These are phyloP conservation scores for Cercospora beticola DNA, from an alignment of 2,329 filamentous ascomycete species.

Conservation along the genomic window DNA sequence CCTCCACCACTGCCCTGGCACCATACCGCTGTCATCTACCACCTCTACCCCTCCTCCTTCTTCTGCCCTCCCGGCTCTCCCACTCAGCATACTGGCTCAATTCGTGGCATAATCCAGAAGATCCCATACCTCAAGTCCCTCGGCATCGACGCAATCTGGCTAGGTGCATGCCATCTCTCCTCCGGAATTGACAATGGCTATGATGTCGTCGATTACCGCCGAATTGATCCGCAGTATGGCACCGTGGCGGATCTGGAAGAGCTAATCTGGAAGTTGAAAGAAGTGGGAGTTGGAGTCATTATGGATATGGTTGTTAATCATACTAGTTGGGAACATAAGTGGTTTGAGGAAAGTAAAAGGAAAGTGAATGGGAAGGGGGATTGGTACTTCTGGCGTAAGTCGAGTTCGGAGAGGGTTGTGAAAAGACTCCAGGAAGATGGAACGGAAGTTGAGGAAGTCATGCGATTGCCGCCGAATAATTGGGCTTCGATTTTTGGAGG, in stretches of 20 bases:
- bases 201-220: slow-evolving; percentile 49
- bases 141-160: slow-evolving; percentile 65
- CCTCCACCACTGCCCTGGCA: slow-evolving; percentile 37
- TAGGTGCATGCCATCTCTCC: slow-evolving; percentile 56
- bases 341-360: slow-evolving; percentile 57
- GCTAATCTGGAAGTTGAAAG: slow-evolving; percentile 44
- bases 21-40: slow-evolving; percentile 46
- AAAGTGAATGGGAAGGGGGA: slow-evolving; percentile 56
- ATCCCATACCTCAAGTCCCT: slow-evolving; percentile 63
- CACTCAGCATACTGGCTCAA: slow-evolving; percentile 59
- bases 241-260: slow-evolving; percentile 48
- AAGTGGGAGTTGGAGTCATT: slow-evolving; percentile 49
- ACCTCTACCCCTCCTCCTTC: slow-evolving; percentile 49
- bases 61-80: slow-evolving; percentile 48
- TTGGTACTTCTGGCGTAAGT: slow-evolving; percentile 71
- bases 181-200: slow-evolving; percentile 57
- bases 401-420: slow-evolving; percentile 46
- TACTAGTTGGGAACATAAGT: slow-evolving; percentile 50
- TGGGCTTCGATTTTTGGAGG: slow-evolving; percentile 44
- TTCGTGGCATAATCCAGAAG: slow-evolving; percentile 63
- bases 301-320: slow-evolving; percentile 45
- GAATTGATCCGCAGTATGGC: slow-evolving; percentile 49
- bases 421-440: slow-evolving; percentile 42
- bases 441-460: slow-evolving; percentile 49
- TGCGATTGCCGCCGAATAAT: slow-evolving; percentile 59